phyloP scores from a whole-genome alignment of 352 stramenopile species.

The Globisporangium recalcitrans region DNA sequence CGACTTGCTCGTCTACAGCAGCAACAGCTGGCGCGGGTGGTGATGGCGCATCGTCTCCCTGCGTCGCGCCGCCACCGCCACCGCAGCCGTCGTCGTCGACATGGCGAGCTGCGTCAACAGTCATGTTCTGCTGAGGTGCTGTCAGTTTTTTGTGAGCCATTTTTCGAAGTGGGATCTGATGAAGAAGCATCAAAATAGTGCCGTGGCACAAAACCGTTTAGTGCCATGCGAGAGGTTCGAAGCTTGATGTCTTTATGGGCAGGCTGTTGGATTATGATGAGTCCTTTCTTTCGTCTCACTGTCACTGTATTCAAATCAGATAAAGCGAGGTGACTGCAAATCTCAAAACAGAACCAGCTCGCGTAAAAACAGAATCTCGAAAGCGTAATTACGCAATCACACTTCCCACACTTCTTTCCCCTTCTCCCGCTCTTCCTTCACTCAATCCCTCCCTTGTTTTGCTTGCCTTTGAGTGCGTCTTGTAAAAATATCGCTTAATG shows the following conservation, averaged over 20 bases:
- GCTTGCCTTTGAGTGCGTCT: too few species aligned
- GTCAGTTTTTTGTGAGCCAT: slow-evolving; percentile 8
- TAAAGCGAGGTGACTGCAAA: neutral
- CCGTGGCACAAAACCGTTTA: neutral
- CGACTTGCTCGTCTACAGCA: slow-evolving; percentile 3
- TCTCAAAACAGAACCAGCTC: neutral
- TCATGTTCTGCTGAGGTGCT: neutral
- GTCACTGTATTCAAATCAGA: neutral
- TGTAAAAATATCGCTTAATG: slow-evolving; percentile 5
- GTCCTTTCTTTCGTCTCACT: too few species aligned
- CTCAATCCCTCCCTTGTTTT: neutral
- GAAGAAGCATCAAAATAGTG: neutral
- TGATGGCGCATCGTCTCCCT: neutral
- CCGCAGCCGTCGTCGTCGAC: slow-evolving; percentile 1
- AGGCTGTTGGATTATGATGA: too few species aligned
- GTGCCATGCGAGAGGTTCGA: neutral
- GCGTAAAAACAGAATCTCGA: neutral
- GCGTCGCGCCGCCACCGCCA: neutral
- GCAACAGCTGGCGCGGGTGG: neutral
- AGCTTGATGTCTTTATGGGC: neutral
- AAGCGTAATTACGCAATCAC: slow-evolving; percentile 6
- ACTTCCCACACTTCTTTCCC: neutral
- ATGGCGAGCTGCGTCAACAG: neutral
- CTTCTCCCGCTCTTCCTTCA: neutral
- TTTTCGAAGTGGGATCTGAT: neutral